These are phyloP conservation scores for Trypanosoma lewisi DNA, from an alignment of 208 protist species.

Conservation along the genomic window DNA sequence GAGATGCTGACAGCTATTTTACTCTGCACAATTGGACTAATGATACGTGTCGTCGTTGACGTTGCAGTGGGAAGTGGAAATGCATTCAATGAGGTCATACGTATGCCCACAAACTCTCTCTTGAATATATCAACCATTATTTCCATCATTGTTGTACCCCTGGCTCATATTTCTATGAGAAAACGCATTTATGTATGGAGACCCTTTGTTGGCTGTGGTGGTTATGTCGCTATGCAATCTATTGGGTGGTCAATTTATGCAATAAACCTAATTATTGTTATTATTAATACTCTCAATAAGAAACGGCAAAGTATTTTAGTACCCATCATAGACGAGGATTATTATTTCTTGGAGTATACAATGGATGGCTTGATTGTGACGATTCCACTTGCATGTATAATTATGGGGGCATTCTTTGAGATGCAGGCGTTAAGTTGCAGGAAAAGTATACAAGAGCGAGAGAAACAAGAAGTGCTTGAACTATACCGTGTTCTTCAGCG, in stretches of 20 bases:
- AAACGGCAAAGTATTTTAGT: constrained; percentile 23
- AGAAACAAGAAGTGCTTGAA: constrained; percentile 17
- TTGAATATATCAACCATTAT: constrained; percentile 40
- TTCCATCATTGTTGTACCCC: constrained; percentile 34
- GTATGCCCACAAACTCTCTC: constrained; percentile 24
- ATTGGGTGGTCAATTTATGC: constrained; percentile 61
- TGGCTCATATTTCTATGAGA: constrained; percentile 63
- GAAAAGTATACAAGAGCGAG: constrained; percentile 11
- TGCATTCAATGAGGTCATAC: constrained; percentile 17
- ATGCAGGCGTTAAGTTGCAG: constrained; percentile 23
- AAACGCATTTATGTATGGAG: constrained; percentile 41
- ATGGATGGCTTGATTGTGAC: constrained; percentile 44
- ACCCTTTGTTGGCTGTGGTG: constrained; percentile 34
- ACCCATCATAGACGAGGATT: constrained; percentile 13
- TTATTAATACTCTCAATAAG: constrained; percentile 27
- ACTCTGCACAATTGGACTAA: constrained; percentile 40
- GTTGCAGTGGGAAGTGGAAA: constrained; percentile 16
- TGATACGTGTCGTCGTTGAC: constrained; percentile 56
- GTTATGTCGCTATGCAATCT: constrained; percentile 60
- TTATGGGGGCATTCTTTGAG: constrained; percentile 49
- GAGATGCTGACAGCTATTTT: constrained; percentile 66
- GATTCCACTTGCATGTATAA: constrained; percentile 49
- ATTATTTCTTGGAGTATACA: constrained; percentile 37
- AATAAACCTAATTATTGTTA: constrained; percentile 28
- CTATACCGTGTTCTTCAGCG: constrained; percentile 21